phyloP scores from a whole-genome alignment of 345 rosid species.

The Cochlearia excelsa region DNA sequence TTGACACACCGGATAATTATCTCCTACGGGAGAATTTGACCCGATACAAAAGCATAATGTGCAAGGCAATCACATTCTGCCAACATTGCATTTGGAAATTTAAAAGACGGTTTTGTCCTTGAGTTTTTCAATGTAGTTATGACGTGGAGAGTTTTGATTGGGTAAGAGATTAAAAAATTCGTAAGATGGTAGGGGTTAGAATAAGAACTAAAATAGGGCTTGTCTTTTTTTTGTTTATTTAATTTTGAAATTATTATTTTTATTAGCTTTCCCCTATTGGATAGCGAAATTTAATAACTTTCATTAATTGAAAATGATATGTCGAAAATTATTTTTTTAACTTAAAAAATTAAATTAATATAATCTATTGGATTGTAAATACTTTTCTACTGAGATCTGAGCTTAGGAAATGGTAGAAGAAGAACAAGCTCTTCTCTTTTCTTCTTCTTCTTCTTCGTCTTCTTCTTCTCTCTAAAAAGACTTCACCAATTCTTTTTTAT shows the following conservation, averaged over 20 bases:
- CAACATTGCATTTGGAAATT: conserved; percentile 26
- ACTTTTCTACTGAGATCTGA: conserved; percentile 38
- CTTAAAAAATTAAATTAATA: neutral
- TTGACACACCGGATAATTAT: conserved; percentile 20
- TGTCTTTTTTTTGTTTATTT: conserved; percentile 27
- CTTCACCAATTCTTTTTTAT: conserved; percentile 17
- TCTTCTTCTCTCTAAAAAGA: conserved; percentile 31
- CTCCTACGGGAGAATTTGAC: conserved; percentile 57
- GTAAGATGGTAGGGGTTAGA: conserved; percentile 24
- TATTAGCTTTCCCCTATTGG: conserved; percentile 39
- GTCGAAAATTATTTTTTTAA: conserved; percentile 23
- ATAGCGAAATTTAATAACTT: conserved; percentile 46
- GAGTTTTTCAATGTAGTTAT: neutral
- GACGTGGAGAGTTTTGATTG: conserved; percentile 17
- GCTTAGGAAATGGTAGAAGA: conserved; percentile 46
- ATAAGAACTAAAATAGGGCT: conserved; percentile 33
- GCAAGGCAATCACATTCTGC: conserved; percentile 12
- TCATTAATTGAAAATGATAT: conserved; percentile 14
- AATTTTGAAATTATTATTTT: neutral
- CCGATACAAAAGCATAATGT: conserved; percentile 22
- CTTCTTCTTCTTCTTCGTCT: neutral
- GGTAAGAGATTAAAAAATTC: conserved; percentile 13
- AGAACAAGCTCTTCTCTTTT: conserved; percentile 36
- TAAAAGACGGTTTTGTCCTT: conserved; percentile 31
- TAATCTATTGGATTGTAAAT: conserved; percentile 15